These are phyloP conservation scores for Cytospora piceae DNA, from an alignment of 2,329 filamentous ascomycete species.

Conservation along the genomic window DNA sequence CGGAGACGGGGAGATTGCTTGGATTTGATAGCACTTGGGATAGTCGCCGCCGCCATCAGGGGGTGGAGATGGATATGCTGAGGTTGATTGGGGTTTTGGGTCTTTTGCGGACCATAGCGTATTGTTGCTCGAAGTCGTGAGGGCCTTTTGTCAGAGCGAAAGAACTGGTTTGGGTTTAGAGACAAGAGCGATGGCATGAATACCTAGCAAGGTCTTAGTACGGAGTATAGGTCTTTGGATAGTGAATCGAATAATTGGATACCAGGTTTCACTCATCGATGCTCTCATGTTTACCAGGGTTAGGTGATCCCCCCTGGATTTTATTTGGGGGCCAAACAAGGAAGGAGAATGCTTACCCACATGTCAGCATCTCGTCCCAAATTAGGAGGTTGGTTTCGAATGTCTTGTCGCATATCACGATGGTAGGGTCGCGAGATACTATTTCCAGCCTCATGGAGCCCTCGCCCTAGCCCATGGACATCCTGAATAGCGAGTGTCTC, in stretches of 20 bases:
- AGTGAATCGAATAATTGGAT: neutral
- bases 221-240: neutral
- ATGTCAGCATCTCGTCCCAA: no score
- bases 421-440: no score
- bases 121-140: constrained; percentile 8
- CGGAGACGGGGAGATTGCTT: constrained; percentile 7
- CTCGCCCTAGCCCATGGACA: no score
- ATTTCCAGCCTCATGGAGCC: no score
- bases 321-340: no score
- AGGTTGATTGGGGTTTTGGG: neutral
- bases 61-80: neutral
- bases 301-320: no score
- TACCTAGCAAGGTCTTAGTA: neutral
- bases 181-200: neutral
- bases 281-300: neutral
- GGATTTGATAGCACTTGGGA: neutral
- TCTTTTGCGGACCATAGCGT: constrained; percentile 3
- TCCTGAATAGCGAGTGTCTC: no score
- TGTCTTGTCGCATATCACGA: no score
- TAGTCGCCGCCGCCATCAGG: neutral
- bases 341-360: no score
- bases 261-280: neutral
- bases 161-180: neutral
- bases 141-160: neutral
- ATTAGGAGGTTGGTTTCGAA: no score